phyloP scores from a whole-genome alignment of 164 flowering plant genomes.

The Macadamia integrifolia region DNA sequence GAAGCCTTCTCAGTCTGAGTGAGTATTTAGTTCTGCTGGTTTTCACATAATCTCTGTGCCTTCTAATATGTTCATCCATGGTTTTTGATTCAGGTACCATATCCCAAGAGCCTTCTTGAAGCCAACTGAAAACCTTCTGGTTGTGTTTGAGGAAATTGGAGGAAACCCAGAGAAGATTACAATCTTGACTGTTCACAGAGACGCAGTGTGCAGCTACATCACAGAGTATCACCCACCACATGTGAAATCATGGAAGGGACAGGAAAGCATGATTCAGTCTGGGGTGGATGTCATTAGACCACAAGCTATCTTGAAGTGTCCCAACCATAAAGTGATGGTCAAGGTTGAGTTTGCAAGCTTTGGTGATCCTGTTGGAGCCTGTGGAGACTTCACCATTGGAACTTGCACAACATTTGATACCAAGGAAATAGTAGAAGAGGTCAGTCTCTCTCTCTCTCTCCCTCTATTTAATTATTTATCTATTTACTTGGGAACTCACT shows the following conservation, averaged over 20 bases:
- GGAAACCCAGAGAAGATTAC: slow-evolving; percentile 39
- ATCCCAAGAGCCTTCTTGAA: slow-evolving; percentile 72
- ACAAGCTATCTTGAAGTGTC: slow-evolving; percentile 46
- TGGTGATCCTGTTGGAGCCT: slow-evolving; percentile 58
- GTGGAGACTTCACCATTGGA: slow-evolving; percentile 50
- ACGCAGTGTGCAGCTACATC: slow-evolving; percentile 60
- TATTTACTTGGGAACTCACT: neutral
- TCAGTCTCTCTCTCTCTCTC: neutral
- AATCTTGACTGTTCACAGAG: slow-evolving; percentile 45
- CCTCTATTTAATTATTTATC: neutral
- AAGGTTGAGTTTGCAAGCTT: slow-evolving; percentile 68
- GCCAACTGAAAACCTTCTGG: slow-evolving; percentile 60
- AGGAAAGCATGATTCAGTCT: slow-evolving; percentile 25
- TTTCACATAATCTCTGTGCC: neutral
- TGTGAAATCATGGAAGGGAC: slow-evolving; percentile 47
- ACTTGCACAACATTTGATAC: slow-evolving; percentile 39
- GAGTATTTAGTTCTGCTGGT: slow-evolving; percentile 19
- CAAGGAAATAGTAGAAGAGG: slow-evolving; percentile 52
- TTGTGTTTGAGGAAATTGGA: slow-evolving; percentile 67
- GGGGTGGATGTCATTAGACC: slow-evolving; percentile 29
- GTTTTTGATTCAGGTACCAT: slow-evolving; percentile 50
- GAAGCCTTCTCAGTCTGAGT: slow-evolving; percentile 67
- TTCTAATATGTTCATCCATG: neutral
- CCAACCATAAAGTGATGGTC: slow-evolving; percentile 40
- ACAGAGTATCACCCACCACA: slow-evolving; percentile 46